A percentile compares a stretch with the other conserved stretches of the same genome.
These are phyloP conservation scores for Suhomyces kilbournensis DNA, from an alignment of 805 yeast species.

Conservation along the genomic window DNA sequence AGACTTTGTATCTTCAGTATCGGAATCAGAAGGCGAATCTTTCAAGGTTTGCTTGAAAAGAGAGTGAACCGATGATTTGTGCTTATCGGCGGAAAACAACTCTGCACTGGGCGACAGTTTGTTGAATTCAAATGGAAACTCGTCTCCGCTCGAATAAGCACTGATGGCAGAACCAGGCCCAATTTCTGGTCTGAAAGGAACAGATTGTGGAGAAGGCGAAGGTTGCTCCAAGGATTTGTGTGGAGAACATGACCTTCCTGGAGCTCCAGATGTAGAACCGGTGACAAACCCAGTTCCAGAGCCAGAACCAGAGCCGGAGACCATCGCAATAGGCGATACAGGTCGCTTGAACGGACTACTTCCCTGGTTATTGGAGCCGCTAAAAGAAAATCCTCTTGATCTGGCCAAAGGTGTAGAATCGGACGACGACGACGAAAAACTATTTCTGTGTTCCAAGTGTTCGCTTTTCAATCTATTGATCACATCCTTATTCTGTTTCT, in stretches of 20 bases:
- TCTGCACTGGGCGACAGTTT: conserved; percentile 12
- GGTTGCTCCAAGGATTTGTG: conserved; percentile 15
- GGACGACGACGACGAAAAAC: conserved; percentile 49
- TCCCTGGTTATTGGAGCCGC: conserved; percentile 15
- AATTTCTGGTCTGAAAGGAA: conserved; percentile 22
- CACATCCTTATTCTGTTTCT: conserved; percentile 90
- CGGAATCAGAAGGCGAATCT: conserved; percentile 59
- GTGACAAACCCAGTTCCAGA: background rate
- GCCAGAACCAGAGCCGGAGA: conserved; percentile 2
- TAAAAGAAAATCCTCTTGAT: conserved; percentile 28
- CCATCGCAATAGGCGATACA: conserved; percentile 37
- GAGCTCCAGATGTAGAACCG: conserved; percentile 2
- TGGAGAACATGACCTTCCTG: conserved; percentile 26
- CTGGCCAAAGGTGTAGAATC: conserved; percentile 38
- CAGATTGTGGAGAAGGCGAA: conserved; percentile 15
- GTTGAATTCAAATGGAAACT: conserved; percentile 12
- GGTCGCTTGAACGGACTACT: conserved; percentile 44
- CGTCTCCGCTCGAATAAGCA: conserved; percentile 33
- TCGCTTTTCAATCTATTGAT: conserved; percentile 84
- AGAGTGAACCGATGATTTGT: conserved; percentile 24
- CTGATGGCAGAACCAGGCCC: conserved; percentile 31
- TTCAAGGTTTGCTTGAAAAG: conserved; percentile 22
- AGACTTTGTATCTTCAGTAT: conserved; percentile 55
- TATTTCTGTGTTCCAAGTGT: conserved; percentile 60
- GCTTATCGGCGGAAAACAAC: conserved; percentile 10